A percentile compares a stretch with the other conserved stretches of the same genome.
phyloP scores from a whole-genome alignment of 1,284 basidiomycete species.

The Flammula alnicola region DNA sequence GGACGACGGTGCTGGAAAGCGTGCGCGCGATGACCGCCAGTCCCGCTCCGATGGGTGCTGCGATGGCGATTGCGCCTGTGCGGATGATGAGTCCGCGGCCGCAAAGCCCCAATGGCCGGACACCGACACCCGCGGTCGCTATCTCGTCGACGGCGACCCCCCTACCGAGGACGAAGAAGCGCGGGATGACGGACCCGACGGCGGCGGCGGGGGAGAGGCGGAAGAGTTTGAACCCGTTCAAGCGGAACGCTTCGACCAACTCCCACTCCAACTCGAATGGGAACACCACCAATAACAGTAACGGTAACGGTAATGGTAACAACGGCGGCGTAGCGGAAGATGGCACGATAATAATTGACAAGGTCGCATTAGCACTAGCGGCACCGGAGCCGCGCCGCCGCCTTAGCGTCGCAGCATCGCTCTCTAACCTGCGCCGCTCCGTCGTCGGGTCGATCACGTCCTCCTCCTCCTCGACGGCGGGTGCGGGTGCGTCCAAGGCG shows the following conservation, averaged over 20 bases:
- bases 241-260: too few species aligned
- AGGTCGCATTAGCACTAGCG: neutral
- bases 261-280: too few species aligned
- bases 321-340: too few species aligned
- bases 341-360: too few species aligned
- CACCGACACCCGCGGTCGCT: neutral
- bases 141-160: neutral
- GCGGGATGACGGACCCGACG: slow-evolving; percentile 19
- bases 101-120: too few species aligned
- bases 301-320: too few species aligned
- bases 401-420: slow-evolving; percentile 34
- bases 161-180: slow-evolving; percentile 5
- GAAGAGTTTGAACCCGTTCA: slow-evolving; percentile 37
- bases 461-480: neutral
- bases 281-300: too few species aligned
- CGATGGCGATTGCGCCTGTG: neutral
- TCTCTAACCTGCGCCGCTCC: slow-evolving; percentile 44
- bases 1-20: too few species aligned
- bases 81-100: too few species aligned
- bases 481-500: too few species aligned
- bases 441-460: slow-evolving; percentile 31
- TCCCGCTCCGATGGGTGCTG: too few species aligned
- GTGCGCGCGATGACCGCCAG: too few species aligned
- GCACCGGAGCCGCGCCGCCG: slow-evolving; percentile 10
- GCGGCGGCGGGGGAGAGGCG: slow-evolving; percentile 18